phyloP scores from a whole-genome alignment of 2,329 filamentous ascomycete genomes.

The Hymenotorrendiella dingleyae region DNA sequence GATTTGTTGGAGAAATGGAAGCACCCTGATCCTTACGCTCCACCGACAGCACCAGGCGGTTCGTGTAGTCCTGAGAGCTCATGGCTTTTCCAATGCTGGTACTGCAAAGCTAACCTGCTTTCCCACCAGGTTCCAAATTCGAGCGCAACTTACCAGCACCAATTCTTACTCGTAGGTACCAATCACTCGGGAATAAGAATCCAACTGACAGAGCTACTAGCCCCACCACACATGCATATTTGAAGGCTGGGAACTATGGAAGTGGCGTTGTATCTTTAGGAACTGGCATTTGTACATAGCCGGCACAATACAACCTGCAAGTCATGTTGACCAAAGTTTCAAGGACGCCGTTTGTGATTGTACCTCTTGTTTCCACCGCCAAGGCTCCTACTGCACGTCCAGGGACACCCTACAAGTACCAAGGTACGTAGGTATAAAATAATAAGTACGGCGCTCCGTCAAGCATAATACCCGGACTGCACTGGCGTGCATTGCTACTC shows the following conservation, averaged over 20 bases:
- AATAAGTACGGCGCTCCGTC: no score
- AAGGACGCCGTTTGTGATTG: no score
- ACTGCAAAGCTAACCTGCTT: slow-evolving; percentile 5
- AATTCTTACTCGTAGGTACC: slow-evolving; percentile 69
- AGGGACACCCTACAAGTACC: no score
- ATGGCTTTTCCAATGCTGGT: neutral
- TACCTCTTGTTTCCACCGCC: no score
- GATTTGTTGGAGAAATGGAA: slow-evolving; percentile 89
- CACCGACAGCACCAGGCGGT: slow-evolving; percentile 92
- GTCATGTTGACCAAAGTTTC: neutral
- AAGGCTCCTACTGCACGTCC: no score
- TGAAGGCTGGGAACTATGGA: slow-evolving; percentile 6
- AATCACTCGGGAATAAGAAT: neutral
- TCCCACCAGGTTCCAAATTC: slow-evolving; percentile 75
- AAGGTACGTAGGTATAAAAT: no score
- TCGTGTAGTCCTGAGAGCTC: slow-evolving; percentile 27
- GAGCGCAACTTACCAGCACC: slow-evolving; percentile 85
- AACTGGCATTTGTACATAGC: slow-evolving; percentile 15
- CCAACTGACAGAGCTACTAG: slow-evolving; percentile 16
- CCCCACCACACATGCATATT: slow-evolving; percentile 24
- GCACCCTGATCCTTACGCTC: slow-evolving; percentile 88
- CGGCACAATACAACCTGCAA: neutral
- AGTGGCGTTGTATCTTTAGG: neutral
- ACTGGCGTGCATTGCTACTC: no score
- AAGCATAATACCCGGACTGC: no score